Evolutionary conservation across 176 grass and related monocot genomes (phyloP).

Genomic region (Cenchrus fungigraminus): DNA sequence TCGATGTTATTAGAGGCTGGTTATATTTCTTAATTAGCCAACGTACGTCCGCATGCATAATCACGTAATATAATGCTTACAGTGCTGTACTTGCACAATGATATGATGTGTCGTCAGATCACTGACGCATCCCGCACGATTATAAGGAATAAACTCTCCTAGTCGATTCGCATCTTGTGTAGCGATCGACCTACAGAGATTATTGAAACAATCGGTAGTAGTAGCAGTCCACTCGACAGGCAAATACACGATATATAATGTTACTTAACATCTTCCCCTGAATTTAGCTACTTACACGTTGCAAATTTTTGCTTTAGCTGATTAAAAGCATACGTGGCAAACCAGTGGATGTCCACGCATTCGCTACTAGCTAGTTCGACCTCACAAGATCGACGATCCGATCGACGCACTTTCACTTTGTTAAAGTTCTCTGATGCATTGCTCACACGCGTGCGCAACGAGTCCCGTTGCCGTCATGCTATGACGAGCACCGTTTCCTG

Average conservation of each 20-base stretch:
- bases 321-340: neutral
- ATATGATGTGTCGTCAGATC: neutral
- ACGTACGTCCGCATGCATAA: too few relatives aligned
- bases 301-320: neutral
- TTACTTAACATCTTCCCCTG: neutral
- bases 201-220: conserved; percentile 13
- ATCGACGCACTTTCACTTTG: neutral
- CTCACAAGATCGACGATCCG: neutral
- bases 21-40: too few relatives aligned
- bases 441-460: neutral
- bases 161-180: conserved; percentile 24
- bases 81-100: conserved; percentile 15
- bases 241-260: conserved; percentile 37
- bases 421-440: conserved; percentile 5
- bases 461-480: conserved; percentile 5
- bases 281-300: neutral
- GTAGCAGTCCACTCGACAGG: conserved; percentile 37
- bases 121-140: conserved; percentile 28
- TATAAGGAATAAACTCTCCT: neutral
- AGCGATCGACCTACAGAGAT: neutral
- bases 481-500: neutral
- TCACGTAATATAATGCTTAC: neutral
- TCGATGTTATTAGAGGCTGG: too few relatives aligned
- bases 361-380: neutral
- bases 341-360: conserved; percentile 20